Base-by-base conservation (phyloP, 2,329 filamentous ascomycete species). In the Calonectria naviculata region DNA sequence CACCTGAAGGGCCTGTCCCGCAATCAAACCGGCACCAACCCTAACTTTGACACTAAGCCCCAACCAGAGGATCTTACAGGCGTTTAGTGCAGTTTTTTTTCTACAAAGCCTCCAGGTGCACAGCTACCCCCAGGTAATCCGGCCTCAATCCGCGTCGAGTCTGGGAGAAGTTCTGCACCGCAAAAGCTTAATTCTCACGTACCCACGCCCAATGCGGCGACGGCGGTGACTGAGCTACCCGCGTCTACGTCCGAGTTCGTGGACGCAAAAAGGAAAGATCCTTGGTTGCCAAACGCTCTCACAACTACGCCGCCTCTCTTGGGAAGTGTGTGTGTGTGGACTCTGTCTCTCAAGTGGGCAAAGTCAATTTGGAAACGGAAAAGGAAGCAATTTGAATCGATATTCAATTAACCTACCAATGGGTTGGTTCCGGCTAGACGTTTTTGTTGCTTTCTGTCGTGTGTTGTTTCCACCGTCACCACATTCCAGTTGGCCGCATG, bases 11-110 rank as follows among this genome's bases (percentile, higher is more conserved):
- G 19, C 38, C 49, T 46, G 54, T 58, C 64, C 64, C 49, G 41
- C 64, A 66, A 60, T 38, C 41, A 58, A 66, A 58, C 64, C 38
- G 49, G 38, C 34, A 46, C 41, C 38, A 66, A 54, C 17, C 64
- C 52, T 46, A 47, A 58, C 24, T 42, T 38, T 12, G 54, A 26
- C 63, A 58, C 49, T 66, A 66, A 29, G 13, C 28, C 64, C 36
- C 28, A 66, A 56, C 49, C 64, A 31, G 64, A 42, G 46, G 21
- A 41, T 58, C 41, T 21, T n/a, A 56, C 64, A 42, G 31, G 31
- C 49, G 52, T 58, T 41, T 46, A 66, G 49, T 44, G 36, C 17
- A n/a, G n/a, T n/a, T 21, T 17, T 17, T 61, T 61, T 29, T 42
- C 26, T 44, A 41, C 17, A 44, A n/a, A 44, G 17, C 19, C 19